These are phyloP conservation scores for Cladochytrium replicatum DNA, from an alignment of 192 early-diverging fungal genomes.

Conservation along the genomic window DNA sequence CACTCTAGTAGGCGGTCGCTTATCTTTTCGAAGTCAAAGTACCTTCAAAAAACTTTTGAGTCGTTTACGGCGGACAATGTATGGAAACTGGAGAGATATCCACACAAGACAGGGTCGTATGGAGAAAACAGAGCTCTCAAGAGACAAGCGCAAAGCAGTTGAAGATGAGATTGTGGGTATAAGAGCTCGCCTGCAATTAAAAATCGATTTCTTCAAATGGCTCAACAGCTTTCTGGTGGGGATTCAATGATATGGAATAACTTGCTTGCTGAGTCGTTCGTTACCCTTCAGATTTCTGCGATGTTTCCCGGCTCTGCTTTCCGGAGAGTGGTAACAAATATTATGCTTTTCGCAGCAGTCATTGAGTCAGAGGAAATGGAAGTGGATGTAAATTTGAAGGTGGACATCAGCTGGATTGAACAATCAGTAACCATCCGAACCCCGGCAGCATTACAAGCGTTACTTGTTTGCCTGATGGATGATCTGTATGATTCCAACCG, in stretches of 20 bases:
- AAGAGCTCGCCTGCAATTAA: conserved; percentile 29
- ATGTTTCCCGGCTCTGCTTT: conserved; percentile 70
- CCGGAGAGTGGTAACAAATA: conserved; percentile 51
- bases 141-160: conserved; percentile 1
- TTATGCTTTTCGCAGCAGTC: conserved; percentile 40
- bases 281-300: conserved; percentile 19
- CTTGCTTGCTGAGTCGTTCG: background rate
- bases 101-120: conserved; percentile 13
- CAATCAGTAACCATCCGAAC: too few species aligned
- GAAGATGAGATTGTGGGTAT: conserved; percentile 10
- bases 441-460: too few species aligned
- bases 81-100: conserved; percentile 25
- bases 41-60: conserved; percentile 21
- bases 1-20: background rate
- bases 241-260: background rate
- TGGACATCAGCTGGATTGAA: too few species aligned
- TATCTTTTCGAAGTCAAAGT: conserved; percentile 8
- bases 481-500: too few species aligned
- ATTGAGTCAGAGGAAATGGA: conserved; percentile 19
- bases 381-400: conserved; percentile 14
- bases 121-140: background rate
- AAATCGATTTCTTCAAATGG: conserved; percentile 50
- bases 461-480: too few species aligned
- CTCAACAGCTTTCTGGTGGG: conserved; percentile 41
- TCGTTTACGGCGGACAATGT: conserved; percentile 25